Evolutionary conservation across 2,329 filamentous ascomycete species (phyloP).

Genomic region (Dothiorella sarmentorum): DNA sequence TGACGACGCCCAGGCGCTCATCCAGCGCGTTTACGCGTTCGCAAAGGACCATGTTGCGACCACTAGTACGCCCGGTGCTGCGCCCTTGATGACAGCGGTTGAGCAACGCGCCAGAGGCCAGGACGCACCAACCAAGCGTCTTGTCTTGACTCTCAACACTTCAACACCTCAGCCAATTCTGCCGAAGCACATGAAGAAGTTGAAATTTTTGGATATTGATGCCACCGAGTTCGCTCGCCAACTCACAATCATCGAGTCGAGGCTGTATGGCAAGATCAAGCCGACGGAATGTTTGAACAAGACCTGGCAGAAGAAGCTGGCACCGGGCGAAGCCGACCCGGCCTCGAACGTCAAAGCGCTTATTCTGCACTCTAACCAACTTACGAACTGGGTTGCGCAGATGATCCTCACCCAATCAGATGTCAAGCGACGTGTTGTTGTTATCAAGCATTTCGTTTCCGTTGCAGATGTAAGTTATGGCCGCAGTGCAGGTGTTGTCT

Average conservation of each 20-base stretch:
- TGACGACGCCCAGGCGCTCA: slow-evolving; percentile 77
- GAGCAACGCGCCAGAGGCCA: slow-evolving; percentile 87
- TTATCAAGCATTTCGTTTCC: slow-evolving; percentile 97
- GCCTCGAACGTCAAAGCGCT: slow-evolving; percentile 93
- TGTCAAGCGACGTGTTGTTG: slow-evolving; percentile 91
- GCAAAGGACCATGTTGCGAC: slow-evolving; percentile 89
- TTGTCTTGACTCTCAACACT: slow-evolving; percentile 81
- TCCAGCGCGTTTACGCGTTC: slow-evolving; percentile 85
- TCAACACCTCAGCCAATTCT: slow-evolving; percentile 84
- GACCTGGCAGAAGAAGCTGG: slow-evolving; percentile 96
- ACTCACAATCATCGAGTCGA: slow-evolving; percentile 93
- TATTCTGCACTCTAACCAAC: slow-evolving; percentile 95
- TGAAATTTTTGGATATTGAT: slow-evolving; percentile 97
- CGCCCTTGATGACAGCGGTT: slow-evolving; percentile 77
- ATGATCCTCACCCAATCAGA: slow-evolving; percentile 96
- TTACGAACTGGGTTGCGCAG: slow-evolving; percentile 99
- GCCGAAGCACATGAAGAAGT: slow-evolving; percentile 98
- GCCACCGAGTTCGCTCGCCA: slow-evolving; percentile 95
- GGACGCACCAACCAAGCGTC: slow-evolving; percentile 77
- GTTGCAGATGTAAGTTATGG: slow-evolving; percentile 78
- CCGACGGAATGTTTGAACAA: slow-evolving; percentile 96
- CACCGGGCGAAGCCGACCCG: slow-evolving; percentile 75
- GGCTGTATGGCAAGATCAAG: slow-evolving; percentile 91
- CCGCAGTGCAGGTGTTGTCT: not conserved
- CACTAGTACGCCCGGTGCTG: slow-evolving; percentile 86